These are phyloP conservation scores for Thermoascus crustaceus DNA, from an alignment of 2,329 filamentous ascomycete genomes.

Conservation along the genomic window DNA sequence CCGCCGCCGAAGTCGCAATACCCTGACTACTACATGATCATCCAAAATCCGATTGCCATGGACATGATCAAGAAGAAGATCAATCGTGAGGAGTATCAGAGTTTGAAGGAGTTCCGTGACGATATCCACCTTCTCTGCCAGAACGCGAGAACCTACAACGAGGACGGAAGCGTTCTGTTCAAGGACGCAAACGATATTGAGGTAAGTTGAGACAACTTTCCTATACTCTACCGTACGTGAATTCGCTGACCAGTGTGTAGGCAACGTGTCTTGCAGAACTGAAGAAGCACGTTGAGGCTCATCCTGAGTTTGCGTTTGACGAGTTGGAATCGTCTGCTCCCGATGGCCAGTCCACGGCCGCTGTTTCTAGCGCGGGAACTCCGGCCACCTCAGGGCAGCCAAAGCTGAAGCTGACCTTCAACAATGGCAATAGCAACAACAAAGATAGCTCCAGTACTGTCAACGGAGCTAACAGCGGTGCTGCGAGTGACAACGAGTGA, in stretches of 20 bases:
- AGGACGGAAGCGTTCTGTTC: slow-evolving; percentile 87
- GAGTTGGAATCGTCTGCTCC: slow-evolving; percentile 39
- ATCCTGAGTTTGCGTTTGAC: slow-evolving; percentile 51
- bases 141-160: slow-evolving; percentile 94
- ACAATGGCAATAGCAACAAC: slow-evolving; percentile 32
- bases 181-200: slow-evolving; percentile 89
- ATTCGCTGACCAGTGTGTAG: slow-evolving; percentile 20
- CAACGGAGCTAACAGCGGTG: slow-evolving; percentile 24
- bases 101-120: slow-evolving; percentile 66
- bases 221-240: slow-evolving; percentile 2
- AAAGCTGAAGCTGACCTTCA: slow-evolving; percentile 62
- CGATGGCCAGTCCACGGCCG: slow-evolving; percentile 44
- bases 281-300: slow-evolving; percentile 45
- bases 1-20: slow-evolving; percentile 83
- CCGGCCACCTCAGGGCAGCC: slow-evolving; percentile 47
- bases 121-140: slow-evolving; percentile 79
- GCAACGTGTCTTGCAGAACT: slow-evolving; percentile 46
- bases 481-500: slow-evolving; percentile 27
- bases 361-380: slow-evolving; percentile 46
- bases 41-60: slow-evolving; percentile 89
- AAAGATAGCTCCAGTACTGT: too few species aligned
- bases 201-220: slow-evolving; percentile 52
- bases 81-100: slow-evolving; percentile 88
- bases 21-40: slow-evolving; percentile 91
- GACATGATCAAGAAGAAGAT: slow-evolving; percentile 91